These are phyloP conservation scores for Boletus reticuloceps DNA, from an alignment of 768 basidiomycete species.

Conservation along the genomic window DNA sequence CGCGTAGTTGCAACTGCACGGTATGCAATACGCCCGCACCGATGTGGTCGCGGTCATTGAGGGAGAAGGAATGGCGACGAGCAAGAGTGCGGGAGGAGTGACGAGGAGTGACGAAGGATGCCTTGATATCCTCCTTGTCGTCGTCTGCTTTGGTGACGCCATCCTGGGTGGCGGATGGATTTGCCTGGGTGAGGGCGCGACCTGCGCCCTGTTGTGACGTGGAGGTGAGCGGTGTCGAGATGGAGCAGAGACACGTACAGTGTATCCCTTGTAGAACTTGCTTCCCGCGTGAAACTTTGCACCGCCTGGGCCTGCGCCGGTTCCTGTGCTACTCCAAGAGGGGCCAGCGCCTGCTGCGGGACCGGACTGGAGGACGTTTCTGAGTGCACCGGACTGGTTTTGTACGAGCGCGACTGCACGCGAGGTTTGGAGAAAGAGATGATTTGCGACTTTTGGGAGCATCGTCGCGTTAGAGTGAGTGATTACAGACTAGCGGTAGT, in stretches of 20 bases:
- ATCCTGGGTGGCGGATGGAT: conserved; percentile 57
- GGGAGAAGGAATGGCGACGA: conserved; percentile 62
- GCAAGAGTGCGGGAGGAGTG: conserved; percentile 39
- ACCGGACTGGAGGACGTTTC: conserved; percentile 70
- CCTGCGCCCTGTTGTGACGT: conserved; percentile 51
- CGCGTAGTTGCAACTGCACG: conserved; percentile 61
- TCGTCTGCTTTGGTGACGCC: conserved; percentile 46
- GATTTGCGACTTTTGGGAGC: conserved; percentile 83
- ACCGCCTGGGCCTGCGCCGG: conserved; percentile 60
- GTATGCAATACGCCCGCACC: conserved; percentile 55
- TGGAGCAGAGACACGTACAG: conserved; percentile 40
- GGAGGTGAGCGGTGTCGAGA: conserved; percentile 1
- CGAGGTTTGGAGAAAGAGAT: conserved; percentile 70
- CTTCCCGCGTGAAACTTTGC: conserved; percentile 71
- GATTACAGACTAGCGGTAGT: conserved; percentile 3
- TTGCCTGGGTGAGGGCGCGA: conserved; percentile 72
- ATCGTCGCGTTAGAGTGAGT: conserved; percentile 36
- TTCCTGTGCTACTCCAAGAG: conserved; percentile 52
- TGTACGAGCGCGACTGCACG: conserved; percentile 77
- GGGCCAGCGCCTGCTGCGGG: conserved; percentile 46
- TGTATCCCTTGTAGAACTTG: conserved; percentile 67
- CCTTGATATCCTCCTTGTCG: conserved; percentile 52
- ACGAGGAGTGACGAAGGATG: conserved; percentile 28
- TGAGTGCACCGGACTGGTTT: conserved; percentile 62
- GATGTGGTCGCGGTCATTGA: conserved; percentile 34